Base-by-base conservation (phyloP, 495 filamentous ascomycete genomes). In the Trichoderma orchidacearum region DNA sequence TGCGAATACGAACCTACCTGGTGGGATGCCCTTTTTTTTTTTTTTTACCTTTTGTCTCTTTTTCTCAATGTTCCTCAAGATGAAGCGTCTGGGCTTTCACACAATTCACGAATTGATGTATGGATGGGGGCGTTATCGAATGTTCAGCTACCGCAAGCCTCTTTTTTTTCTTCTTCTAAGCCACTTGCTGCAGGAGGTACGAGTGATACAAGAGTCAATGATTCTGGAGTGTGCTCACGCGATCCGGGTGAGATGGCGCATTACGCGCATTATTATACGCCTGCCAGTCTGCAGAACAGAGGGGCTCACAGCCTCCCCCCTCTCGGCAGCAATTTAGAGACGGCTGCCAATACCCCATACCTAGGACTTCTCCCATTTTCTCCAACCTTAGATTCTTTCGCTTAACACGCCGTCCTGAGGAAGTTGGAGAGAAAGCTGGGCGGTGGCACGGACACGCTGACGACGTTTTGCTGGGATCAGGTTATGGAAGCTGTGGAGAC, bases 241-340 rank as follows among this genome's bases (percentile, higher is more conserved):
- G 27, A 48, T 25, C 41, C 9, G 12, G 36, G 36, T n/a, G 21
- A 48, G 18, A 23, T 25, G 41, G 41, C 41, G 41, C 41, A 48
- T 48, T 48, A 48, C 41, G 41, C 21, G 41, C 41, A 48, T 48
- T 48, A 48, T 48, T n/a, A n/a, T n/a, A n/a, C n/a, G n/a, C n/a
- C n/a, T n/a, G n/a, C n/a, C n/a, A n/a, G n/a, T n/a, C 23, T 48
- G 41, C 7, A 4, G 8, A n/a, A 15, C 41, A 27, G 18, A 27
- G 21, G 41, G 41, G 41, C 21, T 25, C 11, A 25, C 13, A 3
- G 21, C 41, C 18, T n/a, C n/a, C n/a, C n/a, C n/a, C n/a, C n/a
- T n/a, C n/a, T n/a, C n/a, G n/a, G n/a, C n/a, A n/a, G n/a, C n/a
- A n/a, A n/a, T n/a, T n/a, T n/a, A 25, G 38, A 48, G 18, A 23